phyloP scores from a whole-genome alignment of 2,329 filamentous ascomycete species.

The Fusarium humuli region DNA sequence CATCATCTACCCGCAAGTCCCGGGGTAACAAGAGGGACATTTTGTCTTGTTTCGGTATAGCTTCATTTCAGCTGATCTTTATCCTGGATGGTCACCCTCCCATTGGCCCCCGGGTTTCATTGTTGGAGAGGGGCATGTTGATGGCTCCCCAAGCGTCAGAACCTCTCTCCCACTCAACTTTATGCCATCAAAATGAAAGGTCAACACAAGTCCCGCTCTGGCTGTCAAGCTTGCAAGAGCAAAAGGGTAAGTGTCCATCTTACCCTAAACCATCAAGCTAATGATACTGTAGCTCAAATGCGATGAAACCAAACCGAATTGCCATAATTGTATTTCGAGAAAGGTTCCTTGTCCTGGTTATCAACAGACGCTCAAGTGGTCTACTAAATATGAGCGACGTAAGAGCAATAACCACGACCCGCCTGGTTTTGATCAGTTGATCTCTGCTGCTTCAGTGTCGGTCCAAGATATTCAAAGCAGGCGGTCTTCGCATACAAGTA shows the following conservation, averaged over 20 bases:
- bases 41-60: slow-evolving; percentile 35
- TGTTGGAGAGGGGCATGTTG: slow-evolving; percentile 10
- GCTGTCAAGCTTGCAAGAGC: slow-evolving; percentile 26
- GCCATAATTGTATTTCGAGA: slow-evolving; percentile 18
- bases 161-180: background rate
- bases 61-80: slow-evolving; percentile 13
- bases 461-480: slow-evolving; percentile 1
- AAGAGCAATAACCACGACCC: slow-evolving; percentile 12
- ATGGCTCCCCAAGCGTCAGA: slow-evolving; percentile 9
- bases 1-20: slow-evolving; percentile 15
- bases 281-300: slow-evolving; percentile 23
- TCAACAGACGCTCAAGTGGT: slow-evolving; percentile 35
- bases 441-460: slow-evolving; percentile 27
- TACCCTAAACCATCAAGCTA: background rate
- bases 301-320: slow-evolving; percentile 26
- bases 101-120: slow-evolving; percentile 25
- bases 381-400: slow-evolving; percentile 30
- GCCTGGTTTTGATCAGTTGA: slow-evolving; percentile 25
- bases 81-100: slow-evolving; percentile 1
- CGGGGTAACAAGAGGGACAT: slow-evolving; percentile 22
- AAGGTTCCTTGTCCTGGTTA: slow-evolving; percentile 25
- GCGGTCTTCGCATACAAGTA: background rate
- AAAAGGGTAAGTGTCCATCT: slow-evolving; percentile 10
- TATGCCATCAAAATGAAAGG: slow-evolving; percentile 16
- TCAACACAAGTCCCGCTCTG: slow-evolving; percentile 30